Evolutionary conservation across 2,329 filamentous ascomycete genomes (phyloP).

Genomic region (Pseudogymnoascus sp.): DNA sequence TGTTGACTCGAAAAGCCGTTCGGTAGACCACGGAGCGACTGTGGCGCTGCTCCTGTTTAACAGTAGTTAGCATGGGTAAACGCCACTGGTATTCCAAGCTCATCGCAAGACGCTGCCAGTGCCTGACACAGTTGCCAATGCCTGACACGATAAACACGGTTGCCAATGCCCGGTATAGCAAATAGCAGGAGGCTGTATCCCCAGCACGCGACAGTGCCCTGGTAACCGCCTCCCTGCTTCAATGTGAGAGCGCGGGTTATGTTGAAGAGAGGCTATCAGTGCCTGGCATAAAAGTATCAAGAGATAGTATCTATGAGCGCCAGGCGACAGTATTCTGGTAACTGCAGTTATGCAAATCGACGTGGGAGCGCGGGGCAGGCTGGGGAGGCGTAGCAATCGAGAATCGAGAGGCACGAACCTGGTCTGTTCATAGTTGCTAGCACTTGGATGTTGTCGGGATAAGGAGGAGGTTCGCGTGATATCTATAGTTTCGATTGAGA

Average conservation of each 20-base stretch:
- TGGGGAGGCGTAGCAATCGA: neutral
- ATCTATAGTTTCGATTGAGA: neutral
- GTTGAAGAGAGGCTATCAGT: neutral
- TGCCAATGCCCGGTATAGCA: neutral
- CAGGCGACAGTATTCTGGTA: neutral
- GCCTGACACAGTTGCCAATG: neutral
- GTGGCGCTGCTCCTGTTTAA: constrained; percentile 50
- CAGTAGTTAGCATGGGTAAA: neutral
- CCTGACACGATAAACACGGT: neutral
- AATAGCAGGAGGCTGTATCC: neutral
- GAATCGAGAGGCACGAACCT: constrained; percentile 1
- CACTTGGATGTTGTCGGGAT: neutral
- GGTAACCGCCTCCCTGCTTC: neutral
- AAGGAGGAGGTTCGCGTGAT: neutral
- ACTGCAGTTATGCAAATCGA: neutral
- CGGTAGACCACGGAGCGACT: constrained; percentile 56
- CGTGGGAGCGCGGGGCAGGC: neutral
- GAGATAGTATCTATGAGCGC: neutral
- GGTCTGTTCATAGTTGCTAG: constrained; percentile 2
- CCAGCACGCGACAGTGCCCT: constrained; percentile 4
- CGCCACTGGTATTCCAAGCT: neutral
- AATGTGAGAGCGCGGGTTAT: neutral
- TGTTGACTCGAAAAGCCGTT: constrained; percentile 54
- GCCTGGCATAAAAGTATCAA: neutral
- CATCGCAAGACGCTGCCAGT: neutral